A percentile compares a stretch with the other conserved stretches of the same genome.
These are phyloP conservation scores for Rhizopogon vesiculosus DNA, from an alignment of 768 basidiomycete species.

Conservation along the genomic window DNA sequence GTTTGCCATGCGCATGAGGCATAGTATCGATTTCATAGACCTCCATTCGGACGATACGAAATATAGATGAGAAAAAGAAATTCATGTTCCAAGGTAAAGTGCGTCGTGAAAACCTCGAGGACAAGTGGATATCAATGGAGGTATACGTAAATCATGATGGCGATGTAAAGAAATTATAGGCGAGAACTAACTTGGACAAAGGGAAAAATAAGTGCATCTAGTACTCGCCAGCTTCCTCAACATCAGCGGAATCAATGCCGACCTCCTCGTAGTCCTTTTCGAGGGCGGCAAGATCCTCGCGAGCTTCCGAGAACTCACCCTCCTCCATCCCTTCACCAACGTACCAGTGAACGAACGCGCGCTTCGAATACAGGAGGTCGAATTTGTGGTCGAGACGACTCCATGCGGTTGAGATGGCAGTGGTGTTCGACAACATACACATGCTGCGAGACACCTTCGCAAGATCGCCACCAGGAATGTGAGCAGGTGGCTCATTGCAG, in stretches of 20 bases:
- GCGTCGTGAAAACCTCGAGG: constrained; percentile 6
- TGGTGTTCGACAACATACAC: constrained; percentile 78
- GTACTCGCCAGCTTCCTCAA: constrained; percentile 47
- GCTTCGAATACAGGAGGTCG: constrained; percentile 71
- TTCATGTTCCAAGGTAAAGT: constrained; percentile 10
- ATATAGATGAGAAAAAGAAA: not conserved
- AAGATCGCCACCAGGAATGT: constrained; percentile 71
- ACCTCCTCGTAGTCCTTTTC: constrained; percentile 97
- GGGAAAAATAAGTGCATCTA: constrained; percentile 20
- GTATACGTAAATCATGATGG: constrained; percentile 32
- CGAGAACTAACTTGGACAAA: constrained; percentile 23
- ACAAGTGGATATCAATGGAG: constrained; percentile 25
- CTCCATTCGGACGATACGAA: too few relatives aligned
- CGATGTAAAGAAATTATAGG: constrained; percentile 22
- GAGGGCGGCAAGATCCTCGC: constrained; percentile 99
- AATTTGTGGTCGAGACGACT: constrained; percentile 75
- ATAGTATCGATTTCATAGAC: too few relatives aligned
- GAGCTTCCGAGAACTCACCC: constrained; percentile 98
- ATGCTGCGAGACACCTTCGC: constrained; percentile 72
- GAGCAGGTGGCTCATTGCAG: constrained; percentile 74
- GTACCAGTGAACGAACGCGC: constrained; percentile 56
- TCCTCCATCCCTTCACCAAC: constrained; percentile 80
- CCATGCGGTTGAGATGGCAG: constrained; percentile 71
- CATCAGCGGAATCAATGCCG: constrained; percentile 48
- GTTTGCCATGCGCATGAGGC: not conserved